These are phyloP conservation scores for Beauveria sp. DNA, from an alignment of 2,329 filamentous ascomycete genomes.

Conservation along the genomic window DNA sequence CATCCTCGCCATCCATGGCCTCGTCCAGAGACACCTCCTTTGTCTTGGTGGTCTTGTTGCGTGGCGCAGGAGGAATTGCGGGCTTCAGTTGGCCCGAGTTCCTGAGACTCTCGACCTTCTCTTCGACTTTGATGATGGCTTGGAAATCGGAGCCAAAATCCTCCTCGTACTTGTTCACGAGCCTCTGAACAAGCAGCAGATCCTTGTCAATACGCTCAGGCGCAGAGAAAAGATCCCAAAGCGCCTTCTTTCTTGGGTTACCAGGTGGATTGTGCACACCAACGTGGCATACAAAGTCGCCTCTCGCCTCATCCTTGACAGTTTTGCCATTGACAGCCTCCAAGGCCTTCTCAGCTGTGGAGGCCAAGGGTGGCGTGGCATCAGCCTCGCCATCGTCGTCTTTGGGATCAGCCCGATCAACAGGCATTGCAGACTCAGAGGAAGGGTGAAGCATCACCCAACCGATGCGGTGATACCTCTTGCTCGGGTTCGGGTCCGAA, in stretches of 20 bases:
- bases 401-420: conserved; percentile 66
- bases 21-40: conserved; percentile 54
- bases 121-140: conserved; percentile 72
- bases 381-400: conserved; percentile 55
- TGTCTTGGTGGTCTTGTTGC: conserved; percentile 56
- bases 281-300: conserved; percentile 96
- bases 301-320: conserved; percentile 86
- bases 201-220: conserved; percentile 92
- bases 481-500: conserved; percentile 93
- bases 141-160: conserved; percentile 74
- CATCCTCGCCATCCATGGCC: conserved; percentile 56
- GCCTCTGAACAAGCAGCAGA: conserved; percentile 69
- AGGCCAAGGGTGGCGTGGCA: conserved; percentile 43
- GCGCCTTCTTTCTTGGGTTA: conserved; percentile 82
- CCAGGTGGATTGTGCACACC: conserved; percentile 87
- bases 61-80: conserved; percentile 41
- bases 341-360: conserved; percentile 76
- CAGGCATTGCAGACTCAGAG: conserved; percentile 55
- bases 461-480: conserved; percentile 94
- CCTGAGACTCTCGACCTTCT: conserved; percentile 74
- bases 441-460: conserved; percentile 94
- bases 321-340: conserved; percentile 97
- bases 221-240: conserved; percentile 94
- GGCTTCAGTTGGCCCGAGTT: conserved; percentile 71
- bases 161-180: conserved; percentile 77